phyloP scores from a whole-genome alignment of 345 rosid genomes.

The Hibiscus syriacus region DNA sequence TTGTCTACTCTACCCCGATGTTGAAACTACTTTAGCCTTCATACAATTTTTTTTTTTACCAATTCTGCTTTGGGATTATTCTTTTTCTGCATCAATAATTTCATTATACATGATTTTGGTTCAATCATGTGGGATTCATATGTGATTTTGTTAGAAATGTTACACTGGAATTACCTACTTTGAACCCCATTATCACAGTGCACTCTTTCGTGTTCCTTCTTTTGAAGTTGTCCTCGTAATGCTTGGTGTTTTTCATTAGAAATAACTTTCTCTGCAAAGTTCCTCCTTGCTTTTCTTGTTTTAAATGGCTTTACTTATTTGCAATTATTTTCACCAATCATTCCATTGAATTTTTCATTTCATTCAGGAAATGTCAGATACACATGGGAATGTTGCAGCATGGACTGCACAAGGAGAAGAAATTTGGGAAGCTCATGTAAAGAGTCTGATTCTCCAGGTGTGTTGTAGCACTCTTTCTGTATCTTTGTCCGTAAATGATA shows the following conservation, averaged over 20 bases:
- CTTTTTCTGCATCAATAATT: background rate
- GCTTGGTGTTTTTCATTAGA: background rate
- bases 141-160: background rate
- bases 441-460: slow-evolving; percentile 96
- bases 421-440: slow-evolving; percentile 84
- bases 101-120: background rate
- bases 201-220: background rate
- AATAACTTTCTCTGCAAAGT: background rate
- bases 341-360: slow-evolving; percentile 12
- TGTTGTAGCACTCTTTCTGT: slow-evolving; percentile 13
- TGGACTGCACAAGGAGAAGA: slow-evolving; percentile 90
- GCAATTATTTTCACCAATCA: slow-evolving; percentile 14
- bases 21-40: background rate
- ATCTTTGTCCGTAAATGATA: background rate
- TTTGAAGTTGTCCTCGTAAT: background rate
- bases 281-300: background rate
- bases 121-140: background rate
- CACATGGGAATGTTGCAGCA: slow-evolving; percentile 95
- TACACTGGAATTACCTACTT: background rate
- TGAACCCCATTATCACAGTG: background rate
- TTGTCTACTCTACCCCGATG: background rate
- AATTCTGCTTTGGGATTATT: background rate
- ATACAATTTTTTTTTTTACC: background rate
- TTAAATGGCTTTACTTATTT: background rate
- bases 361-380: slow-evolving; percentile 70